Conservation (phyloP, 1,284 basidiomycete species). For the Pseudozyma flocculosa region DNA sequence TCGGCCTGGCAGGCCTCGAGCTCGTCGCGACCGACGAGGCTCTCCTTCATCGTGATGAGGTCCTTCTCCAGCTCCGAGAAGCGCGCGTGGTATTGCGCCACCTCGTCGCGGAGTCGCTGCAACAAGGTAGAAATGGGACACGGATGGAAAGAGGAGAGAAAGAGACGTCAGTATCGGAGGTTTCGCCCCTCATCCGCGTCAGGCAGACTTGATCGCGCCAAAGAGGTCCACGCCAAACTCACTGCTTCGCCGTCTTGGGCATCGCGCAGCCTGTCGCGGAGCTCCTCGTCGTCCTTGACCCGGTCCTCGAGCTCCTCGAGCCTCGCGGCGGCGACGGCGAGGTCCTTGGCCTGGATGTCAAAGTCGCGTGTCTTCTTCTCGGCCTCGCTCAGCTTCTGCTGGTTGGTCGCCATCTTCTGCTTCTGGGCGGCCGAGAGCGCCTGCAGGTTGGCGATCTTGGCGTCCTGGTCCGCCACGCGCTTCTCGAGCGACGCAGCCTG, state of each 20-base stretch:
- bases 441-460: constrained; percentile 43
- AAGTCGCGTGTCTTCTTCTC: constrained; percentile 39
- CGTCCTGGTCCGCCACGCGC: constrained; percentile 40
- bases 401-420: constrained; percentile 44
- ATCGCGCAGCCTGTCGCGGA: constrained; percentile 12
- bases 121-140: neutral
- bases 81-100: constrained; percentile 24
- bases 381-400: constrained; percentile 42
- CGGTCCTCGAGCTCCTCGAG: constrained; percentile 21
- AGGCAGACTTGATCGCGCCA: neutral
- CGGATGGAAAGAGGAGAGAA: neutral
- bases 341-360: constrained; percentile 19
- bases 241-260: constrained; percentile 24
- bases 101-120: constrained; percentile 11
- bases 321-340: constrained; percentile 10
- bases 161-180: neutral
- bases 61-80: constrained; percentile 39
- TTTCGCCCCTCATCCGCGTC: neutral
- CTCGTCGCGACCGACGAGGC: constrained; percentile 19
- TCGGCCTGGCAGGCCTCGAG: constrained; percentile 12
- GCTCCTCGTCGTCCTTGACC: constrained; percentile 16
- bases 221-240: neutral
- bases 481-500: constrained; percentile 34
- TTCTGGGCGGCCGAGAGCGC: constrained; percentile 44
- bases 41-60: constrained; percentile 35